Conservation (phyloP, 176 grass and related monocot genomes). For the Oryza punctata region DNA sequence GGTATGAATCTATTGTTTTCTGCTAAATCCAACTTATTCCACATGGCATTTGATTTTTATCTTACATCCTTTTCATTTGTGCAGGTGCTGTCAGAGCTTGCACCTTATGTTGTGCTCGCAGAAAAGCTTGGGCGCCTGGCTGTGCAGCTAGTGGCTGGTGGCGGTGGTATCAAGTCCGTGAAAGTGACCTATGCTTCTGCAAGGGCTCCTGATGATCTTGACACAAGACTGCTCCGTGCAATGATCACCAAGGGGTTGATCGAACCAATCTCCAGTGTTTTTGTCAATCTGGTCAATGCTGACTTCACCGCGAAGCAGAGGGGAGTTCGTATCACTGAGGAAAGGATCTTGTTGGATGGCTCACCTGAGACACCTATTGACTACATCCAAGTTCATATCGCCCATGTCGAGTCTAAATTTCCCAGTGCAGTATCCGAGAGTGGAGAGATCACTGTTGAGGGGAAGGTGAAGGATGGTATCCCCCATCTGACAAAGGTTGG, state of each 20-base stretch:
- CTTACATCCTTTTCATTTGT: not conserved
- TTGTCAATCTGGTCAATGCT: conserved; percentile 87
- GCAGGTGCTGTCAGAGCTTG: conserved; percentile 85
- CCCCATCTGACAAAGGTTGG: conserved; percentile 83
- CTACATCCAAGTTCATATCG: conserved; percentile 75
- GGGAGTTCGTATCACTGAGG: conserved; percentile 73
- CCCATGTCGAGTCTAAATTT: conserved; percentile 77
- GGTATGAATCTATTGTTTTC: conserved; percentile 40
- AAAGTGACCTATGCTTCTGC: conserved; percentile 81
- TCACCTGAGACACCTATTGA: conserved; percentile 72
- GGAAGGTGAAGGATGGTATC: conserved; percentile 72
- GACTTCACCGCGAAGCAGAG: conserved; percentile 86
- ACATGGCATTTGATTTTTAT: not conserved
- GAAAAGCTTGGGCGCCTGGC: conserved; percentile 87
- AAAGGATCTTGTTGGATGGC: conserved; percentile 71
- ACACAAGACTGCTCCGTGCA: conserved; percentile 83
- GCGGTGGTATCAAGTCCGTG: conserved; percentile 85
- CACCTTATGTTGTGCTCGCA: conserved; percentile 73
- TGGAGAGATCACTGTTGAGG: conserved; percentile 68
- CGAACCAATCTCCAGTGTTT: conserved; percentile 76
- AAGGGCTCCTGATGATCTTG: conserved; percentile 79
- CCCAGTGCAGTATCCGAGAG: conserved; percentile 59
- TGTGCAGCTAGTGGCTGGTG: conserved; percentile 84
- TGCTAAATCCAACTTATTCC: not conserved
- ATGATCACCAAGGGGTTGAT: conserved; percentile 97